A percentile compares a stretch with the other conserved stretches of the same genome.
Conservation (phyloP, 495 filamentous ascomycete species). For the Podospora didyma region DNA sequence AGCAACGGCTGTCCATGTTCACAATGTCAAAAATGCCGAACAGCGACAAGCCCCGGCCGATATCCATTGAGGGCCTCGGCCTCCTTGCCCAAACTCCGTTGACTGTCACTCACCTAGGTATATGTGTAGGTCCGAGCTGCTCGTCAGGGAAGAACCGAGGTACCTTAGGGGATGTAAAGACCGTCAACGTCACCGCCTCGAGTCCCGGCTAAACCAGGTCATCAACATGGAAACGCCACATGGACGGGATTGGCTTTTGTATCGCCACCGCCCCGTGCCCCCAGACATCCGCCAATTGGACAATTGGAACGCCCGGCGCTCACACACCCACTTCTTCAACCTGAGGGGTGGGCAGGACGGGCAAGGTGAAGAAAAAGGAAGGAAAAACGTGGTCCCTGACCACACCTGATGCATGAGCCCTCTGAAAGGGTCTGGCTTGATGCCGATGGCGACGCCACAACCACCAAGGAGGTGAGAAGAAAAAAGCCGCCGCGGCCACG, state of each 20-base stretch:
- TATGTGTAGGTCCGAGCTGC: no score
- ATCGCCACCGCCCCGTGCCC: conserved; percentile 1
- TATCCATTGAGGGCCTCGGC: neutral
- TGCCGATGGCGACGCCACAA: no score
- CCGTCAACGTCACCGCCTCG: neutral
- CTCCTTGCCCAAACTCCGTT: neutral
- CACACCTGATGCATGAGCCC: no score
- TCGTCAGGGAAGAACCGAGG: no score
- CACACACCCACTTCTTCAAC: no score
- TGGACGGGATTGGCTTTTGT: neutral
- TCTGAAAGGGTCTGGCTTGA: no score
- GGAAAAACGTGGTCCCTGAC: neutral
- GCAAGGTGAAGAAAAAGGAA: neutral
- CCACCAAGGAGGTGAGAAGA: no score
- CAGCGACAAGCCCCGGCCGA: neutral
- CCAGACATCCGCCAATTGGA: no score
- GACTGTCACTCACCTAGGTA: no score
- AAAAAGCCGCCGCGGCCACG: no score
- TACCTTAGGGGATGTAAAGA: no score
- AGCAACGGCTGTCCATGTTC: neutral
- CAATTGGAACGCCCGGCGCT: no score
- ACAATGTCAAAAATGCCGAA: neutral
- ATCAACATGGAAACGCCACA: neutral
- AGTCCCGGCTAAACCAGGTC: neutral
- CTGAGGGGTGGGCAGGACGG: neutral